A percentile compares a stretch with the other conserved stretches of the same genome.
Conservation (phyloP, 805 yeast genomes). For the Metschnikowia lachancei region DNA sequence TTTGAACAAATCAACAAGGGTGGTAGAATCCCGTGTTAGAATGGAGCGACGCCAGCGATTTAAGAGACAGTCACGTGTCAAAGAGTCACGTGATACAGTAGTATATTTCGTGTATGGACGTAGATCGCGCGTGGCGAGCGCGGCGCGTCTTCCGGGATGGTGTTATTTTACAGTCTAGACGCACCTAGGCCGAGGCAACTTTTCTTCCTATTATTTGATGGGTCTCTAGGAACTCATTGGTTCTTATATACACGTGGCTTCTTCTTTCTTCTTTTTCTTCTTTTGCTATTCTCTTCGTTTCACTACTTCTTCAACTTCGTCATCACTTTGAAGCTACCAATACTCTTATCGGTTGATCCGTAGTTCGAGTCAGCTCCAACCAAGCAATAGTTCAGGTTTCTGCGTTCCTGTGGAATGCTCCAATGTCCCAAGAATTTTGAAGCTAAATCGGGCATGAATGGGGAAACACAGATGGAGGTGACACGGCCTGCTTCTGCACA, state of each 20-base stretch:
- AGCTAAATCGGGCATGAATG: constrained; percentile 71
- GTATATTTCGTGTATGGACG: no score
- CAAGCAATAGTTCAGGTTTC: constrained; percentile 44
- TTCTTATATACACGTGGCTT: neutral
- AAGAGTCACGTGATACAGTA: neutral
- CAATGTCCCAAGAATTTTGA: constrained; percentile 56
- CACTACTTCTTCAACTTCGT: constrained; percentile 11
- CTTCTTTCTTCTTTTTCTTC: neutral
- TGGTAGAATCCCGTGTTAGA: neutral
- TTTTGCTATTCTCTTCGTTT: neutral
- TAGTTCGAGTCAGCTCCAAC: constrained; percentile 53
- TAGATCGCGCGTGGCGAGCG: neutral
- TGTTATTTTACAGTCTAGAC: neutral
- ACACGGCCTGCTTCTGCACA: constrained; percentile 74
- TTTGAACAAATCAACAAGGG: neutral
- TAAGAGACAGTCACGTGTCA: neutral
- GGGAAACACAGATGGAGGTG: constrained; percentile 60
- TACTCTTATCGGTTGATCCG: constrained; percentile 8
- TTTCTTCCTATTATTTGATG: no score
- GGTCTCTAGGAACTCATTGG: neutral
- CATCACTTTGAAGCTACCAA: constrained; percentile 14
- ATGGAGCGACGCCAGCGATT: constrained; percentile 3
- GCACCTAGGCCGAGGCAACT: neutral
- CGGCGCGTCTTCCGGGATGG: neutral
- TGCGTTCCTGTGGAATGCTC: constrained; percentile 42